These are phyloP conservation scores for Glebionis coronaria DNA, from an alignment of 129 eudicot species.

Conservation along the genomic window DNA sequence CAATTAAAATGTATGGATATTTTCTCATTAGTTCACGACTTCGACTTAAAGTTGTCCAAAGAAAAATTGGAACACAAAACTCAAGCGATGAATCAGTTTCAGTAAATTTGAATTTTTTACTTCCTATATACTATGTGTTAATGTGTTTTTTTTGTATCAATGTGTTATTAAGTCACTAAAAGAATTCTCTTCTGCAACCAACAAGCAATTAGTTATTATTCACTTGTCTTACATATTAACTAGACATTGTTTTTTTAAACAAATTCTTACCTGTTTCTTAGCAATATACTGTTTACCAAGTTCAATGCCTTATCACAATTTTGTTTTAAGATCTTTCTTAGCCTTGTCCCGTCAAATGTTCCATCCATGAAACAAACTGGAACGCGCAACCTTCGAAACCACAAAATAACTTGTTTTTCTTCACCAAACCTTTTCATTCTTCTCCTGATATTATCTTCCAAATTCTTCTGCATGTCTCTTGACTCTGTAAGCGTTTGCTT, in stretches of 20 bases:
- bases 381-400: conserved; percentile 67
- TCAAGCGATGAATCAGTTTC: no score
- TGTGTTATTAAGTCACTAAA: no score
- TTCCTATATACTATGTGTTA: no score
- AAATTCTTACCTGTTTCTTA: conserved; percentile 61
- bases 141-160: no score
- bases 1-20: no score
- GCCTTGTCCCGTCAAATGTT: conserved; percentile 78
- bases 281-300: conserved; percentile 77
- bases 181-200: conserved; percentile 64
- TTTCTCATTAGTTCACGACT: no score
- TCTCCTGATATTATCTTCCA: conserved; percentile 59
- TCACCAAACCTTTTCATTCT: conserved; percentile 59
- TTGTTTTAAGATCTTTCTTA: conserved; percentile 56
- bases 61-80: no score
- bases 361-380: conserved; percentile 73
- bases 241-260: background rate
- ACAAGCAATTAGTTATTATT: background rate
- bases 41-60: no score
- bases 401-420: conserved; percentile 59
- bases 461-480: conserved; percentile 65
- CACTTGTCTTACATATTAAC: background rate
- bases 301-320: conserved; percentile 56
- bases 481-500: conserved; percentile 61
- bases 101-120: no score